phyloP scores from a whole-genome alignment of 352 stramenopile genomes.

The Peronospora destructor region DNA sequence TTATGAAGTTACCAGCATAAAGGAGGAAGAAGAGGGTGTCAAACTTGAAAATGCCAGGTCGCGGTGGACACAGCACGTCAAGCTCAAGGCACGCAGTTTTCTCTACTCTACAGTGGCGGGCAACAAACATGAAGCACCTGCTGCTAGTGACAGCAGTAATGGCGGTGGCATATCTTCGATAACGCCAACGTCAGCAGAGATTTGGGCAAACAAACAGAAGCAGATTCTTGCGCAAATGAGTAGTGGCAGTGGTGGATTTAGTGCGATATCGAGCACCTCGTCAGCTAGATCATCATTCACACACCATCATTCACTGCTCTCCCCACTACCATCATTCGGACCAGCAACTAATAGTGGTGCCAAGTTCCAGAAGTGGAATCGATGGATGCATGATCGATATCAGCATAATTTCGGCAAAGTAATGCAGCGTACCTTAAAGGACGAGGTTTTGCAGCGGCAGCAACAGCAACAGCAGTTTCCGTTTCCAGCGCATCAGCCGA shows the following conservation, averaged over 20 bases:
- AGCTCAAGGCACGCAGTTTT: constrained; percentile 76
- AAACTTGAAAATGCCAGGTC: constrained; percentile 81
- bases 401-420: constrained; percentile 67
- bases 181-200: constrained; percentile 40
- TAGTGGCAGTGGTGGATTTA: constrained; percentile 16
- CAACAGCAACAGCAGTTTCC: constrained; percentile 27
- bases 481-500: constrained; percentile 26
- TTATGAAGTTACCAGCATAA: constrained; percentile 80
- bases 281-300: constrained; percentile 18
- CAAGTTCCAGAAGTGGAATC: constrained; percentile 83
- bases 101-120: constrained; percentile 50
- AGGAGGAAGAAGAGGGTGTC: constrained; percentile 73
- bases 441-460: constrained; percentile 39
- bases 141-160: constrained; percentile 6
- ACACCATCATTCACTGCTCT: constrained; percentile 24
- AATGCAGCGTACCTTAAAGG: constrained; percentile 56
- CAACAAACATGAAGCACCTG: constrained; percentile 25
- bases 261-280: constrained; percentile 9
- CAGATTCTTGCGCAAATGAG: constrained; percentile 52
- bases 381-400: constrained; percentile 69
- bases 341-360: constrained; percentile 36
- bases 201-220: constrained; percentile 75
- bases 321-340: constrained; percentile 26
- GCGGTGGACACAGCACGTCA: constrained; percentile 80
- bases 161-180: constrained; percentile 26